Base-by-base conservation (phyloP, 225 moss, liverwort and hornwort species). In the Bryoerythrophyllum caledonicum region DNA sequence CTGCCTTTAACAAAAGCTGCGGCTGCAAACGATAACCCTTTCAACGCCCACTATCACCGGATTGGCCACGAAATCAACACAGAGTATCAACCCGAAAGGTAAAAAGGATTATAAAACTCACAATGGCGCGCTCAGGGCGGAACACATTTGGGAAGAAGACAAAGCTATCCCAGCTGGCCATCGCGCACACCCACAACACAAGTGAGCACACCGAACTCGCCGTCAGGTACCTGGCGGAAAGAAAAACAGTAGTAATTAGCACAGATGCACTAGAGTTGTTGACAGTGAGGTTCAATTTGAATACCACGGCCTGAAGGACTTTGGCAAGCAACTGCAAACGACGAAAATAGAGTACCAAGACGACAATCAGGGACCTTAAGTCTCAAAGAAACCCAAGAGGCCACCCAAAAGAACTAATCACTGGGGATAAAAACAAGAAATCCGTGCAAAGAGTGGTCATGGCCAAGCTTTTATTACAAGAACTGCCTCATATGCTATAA, bases 391-490 rank as follows among this genome's bases (percentile, higher is more conserved):
- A 43, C 14, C 41, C 46, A 64, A n/a, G 32, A 3, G 0, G 21
- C 20, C 34, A 35, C 20, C 25, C 49, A 7, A 17, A 52, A 14
- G 28, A 67, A 3, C 49, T 25, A 65, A 9, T 27, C 6, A 61
- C 62, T 5, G 20, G 7, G 26, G 7, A 12, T 6, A n/a, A 72
- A 4, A 23, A 28, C 27, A 60, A 67, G 53, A n/a, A 25, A 28
- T 15, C 7, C 9, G 53, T 44, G 81, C 70, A 80, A 71, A 72
- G 62, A 72, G 77, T 72, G 68, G 78, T 30, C 72, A 80, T 72
- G 75, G 77, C 84, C 80, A 82, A 84, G 82, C 80, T 82, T 88
- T 88, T 87, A 87, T 87, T 87, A 63, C 74, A 80, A 78, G 81
- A 80, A 87, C 68, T 60, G 87, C 82, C 82, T 87, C 84, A 88